Conservation (phyloP, 2,329 filamentous ascomycete species). For the Pseudogymnoascus sp. region DNA sequence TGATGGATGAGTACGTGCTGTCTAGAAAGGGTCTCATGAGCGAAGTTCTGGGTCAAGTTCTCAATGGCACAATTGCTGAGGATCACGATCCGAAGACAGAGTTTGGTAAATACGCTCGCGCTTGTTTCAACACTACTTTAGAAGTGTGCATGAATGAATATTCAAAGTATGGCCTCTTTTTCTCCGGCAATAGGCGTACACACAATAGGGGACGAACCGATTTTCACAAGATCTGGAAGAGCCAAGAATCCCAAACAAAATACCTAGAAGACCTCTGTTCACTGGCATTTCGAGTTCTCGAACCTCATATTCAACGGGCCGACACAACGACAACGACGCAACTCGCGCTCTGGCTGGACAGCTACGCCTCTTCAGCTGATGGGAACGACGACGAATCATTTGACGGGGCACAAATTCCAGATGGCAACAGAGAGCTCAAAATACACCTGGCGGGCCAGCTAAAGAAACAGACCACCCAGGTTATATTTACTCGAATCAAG, state of each 20-base stretch:
- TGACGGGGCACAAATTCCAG: conserved; percentile 61
- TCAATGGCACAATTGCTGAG: conserved; percentile 6
- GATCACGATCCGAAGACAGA: conserved; percentile 1
- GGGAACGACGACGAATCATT: conserved; percentile 23
- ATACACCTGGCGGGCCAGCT: conserved; percentile 57
- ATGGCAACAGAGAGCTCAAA: conserved; percentile 57
- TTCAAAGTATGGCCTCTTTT: conserved; percentile 6
- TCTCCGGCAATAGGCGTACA: background rate
- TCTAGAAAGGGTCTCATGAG: conserved; percentile 4
- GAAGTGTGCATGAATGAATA: conserved; percentile 10
- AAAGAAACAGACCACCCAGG: conserved; percentile 50
- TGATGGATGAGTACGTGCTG: conserved; percentile 9
- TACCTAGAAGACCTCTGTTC: conserved; percentile 6
- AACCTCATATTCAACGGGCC: background rate
- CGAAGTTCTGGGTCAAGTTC: conserved; percentile 5
- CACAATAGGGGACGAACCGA: background rate
- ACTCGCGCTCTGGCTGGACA: conserved; percentile 8
- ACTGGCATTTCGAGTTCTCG: background rate
- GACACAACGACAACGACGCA: conserved; percentile 3
- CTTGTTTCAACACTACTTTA: conserved; percentile 5
- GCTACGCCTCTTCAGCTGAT: conserved; percentile 15
- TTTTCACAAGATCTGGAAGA: conserved; percentile 7
- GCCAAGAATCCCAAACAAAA: background rate
- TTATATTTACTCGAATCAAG: conserved; percentile 15
- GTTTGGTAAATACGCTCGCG: conserved; percentile 8